Evolutionary conservation across 345 rosid species (phyloP), one percentile per base, ranked within the genome.

Genomic region (Lenwebbia sp.): DNA sequence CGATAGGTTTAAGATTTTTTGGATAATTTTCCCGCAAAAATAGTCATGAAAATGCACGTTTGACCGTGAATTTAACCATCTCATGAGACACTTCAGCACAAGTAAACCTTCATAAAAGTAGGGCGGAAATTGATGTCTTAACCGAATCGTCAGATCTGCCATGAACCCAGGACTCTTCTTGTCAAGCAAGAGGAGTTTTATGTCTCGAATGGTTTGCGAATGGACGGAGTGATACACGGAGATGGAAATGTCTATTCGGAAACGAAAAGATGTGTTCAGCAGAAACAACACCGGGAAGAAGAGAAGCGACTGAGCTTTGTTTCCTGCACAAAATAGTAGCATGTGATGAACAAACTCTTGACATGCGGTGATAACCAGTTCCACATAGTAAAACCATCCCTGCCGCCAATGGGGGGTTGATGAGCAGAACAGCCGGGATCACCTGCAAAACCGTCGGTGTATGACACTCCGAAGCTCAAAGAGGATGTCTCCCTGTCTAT

Each of bases 391-490:
- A 58, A 58, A 58, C 70, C 70, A n/a, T n/a, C 70, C 70, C 4
- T 13, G 33, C 70, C 33, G 19, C 70, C 70, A 58, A 11, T n/a
- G 1, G 70, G 37, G 37, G 17, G 70, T n/a, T 1, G 70, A 58
- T n/a, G 37, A n/a, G 28, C 9, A 58, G 0, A n/a, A n/a, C 70
- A 58, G 8, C 14, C n/a, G 30, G 37, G 28, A 58, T n/a, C 28
- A 58, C 0, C 4, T 2, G 19, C 28, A 58, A 58, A 58, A 58
- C 70, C 6, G 0, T 58, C 4, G 0, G 0, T n/a, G 37, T 6
- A 6, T 5, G 37, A 13, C 37, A n/a, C 14, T 58, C 19, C 1
- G 5, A n/a, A 58, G 1, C 0, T 58, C 0, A 58, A 11, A 26
- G 3, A 57, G 6, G 25, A 5, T 13, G 65, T 12, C 33, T 58